Percentiles rank a stretch among this genome's conserved stretches.
These are phyloP conservation scores for Candida berthetii DNA, from an alignment of 805 yeast species.

Conservation along the genomic window DNA sequence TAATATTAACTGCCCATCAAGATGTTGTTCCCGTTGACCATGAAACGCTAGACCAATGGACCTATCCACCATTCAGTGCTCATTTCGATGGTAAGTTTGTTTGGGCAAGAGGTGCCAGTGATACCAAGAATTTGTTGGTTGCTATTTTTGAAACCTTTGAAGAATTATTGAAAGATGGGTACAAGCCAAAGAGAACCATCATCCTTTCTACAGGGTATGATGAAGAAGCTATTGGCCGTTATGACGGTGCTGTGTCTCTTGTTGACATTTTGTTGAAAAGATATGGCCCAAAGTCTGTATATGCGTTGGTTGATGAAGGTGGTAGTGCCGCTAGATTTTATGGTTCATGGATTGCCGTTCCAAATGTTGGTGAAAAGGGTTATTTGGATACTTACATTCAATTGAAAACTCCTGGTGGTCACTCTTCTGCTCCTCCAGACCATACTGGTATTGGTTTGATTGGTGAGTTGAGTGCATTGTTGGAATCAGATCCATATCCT, in stretches of 20 bases:
- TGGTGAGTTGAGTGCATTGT: slow-evolving; percentile 44
- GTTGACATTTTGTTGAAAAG: slow-evolving; percentile 36
- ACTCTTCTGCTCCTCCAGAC: slow-evolving; percentile 70
- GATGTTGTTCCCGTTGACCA: slow-evolving; percentile 78
- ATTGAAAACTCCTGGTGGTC: slow-evolving; percentile 65
- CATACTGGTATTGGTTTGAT: slow-evolving; percentile 77
- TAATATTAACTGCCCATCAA: slow-evolving; percentile 71
- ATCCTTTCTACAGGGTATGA: slow-evolving; percentile 68
- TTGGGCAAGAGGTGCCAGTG: slow-evolving; percentile 74
- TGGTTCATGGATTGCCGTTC: slow-evolving; percentile 38
- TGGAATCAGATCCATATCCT: slow-evolving; percentile 49
- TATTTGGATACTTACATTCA: slow-evolving; percentile 44
- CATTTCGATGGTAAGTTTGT: slow-evolving; percentile 54
- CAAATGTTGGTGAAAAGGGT: slow-evolving; percentile 60
- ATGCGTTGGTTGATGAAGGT: slow-evolving; percentile 67
- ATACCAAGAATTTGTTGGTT: slow-evolving; percentile 63
- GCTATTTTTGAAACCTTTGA: slow-evolving; percentile 62
- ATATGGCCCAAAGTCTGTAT: slow-evolving; percentile 54
- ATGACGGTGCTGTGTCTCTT: slow-evolving; percentile 47
- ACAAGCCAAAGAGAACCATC: slow-evolving; percentile 50
- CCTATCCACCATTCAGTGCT: slow-evolving; percentile 59
- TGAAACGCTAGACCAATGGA: slow-evolving; percentile 55
- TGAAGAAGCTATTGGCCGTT: slow-evolving; percentile 62
- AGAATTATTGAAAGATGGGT: slow-evolving; percentile 39
- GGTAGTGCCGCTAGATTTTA: slow-evolving; percentile 22